Base-by-base conservation (phyloP, 371 early-diverging fungal genomes). In the Mortierella sp. region DNA sequence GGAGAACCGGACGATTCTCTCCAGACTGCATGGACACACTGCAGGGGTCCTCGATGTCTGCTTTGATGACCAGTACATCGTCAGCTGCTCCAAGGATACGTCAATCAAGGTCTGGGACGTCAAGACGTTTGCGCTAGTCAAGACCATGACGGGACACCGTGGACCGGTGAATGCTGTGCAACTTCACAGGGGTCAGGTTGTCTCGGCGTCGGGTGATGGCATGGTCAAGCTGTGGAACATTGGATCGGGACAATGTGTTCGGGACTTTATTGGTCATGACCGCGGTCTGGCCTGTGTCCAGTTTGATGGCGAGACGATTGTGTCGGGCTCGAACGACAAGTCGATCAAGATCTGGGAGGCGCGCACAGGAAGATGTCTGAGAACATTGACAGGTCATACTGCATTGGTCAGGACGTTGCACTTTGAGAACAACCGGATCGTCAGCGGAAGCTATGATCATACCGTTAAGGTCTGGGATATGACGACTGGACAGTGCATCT, bases 311-410 rank as follows among this genome's bases (percentile, higher is more conserved):
- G 92, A 93, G 78, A 90, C 91, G 14, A 96, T 99, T 43, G 96
- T 98, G 0, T 96, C 97, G 6, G 99, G 99, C 14, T 97, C 97
- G 41, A 95, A 97, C 87, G 99, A 99, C 89, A 93, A 95, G 81
- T 95, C 97, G 24, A 97, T 99, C 82, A 94, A 95, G 81, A 89
- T 99, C 14, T 99, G 99, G 99, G 94, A 98, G 80, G 95, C 96
- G 10, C 88, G 93, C 55, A 95, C 97, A 27, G 99, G 98, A 18
- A 87, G 90, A 70, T 95, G 95, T 83, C 77, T 93, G 0, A 84
- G 90, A 72, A 95, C 95, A 38, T 90, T 99, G 70, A 87, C 88
- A 74, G 98, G 96, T 14, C 99, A 99, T 89, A 93, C 92, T 24
- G 96, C 96, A 54, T 89, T 99, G 44, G 99, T 99, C 18, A 93